Evolutionary conservation across 768 basidiomycete genomes (phyloP), one percentile per base, ranked within the genome.

Genomic region (Kwoniella europaea): DNA sequence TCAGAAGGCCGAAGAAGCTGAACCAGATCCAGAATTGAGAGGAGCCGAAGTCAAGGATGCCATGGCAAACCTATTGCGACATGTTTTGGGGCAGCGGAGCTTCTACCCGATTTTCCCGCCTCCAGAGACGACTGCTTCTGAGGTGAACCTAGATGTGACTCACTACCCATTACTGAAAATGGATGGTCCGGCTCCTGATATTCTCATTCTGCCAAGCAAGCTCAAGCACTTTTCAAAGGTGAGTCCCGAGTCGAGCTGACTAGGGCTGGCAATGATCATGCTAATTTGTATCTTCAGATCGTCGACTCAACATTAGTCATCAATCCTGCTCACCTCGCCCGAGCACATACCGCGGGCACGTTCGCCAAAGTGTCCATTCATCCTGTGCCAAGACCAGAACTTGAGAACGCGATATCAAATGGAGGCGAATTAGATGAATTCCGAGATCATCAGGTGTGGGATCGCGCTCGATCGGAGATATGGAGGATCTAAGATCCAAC

Each of bases 31-130:
- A 10, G 73, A 70, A 15, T 10, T 50, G 12, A 46, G 68, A 43
- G 67, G 76, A 52, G 29, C 69, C 58, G 72, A 71, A 66, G n/a
- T 67, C 27, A 82, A 81, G 56, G 95, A 98, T 78, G 80, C 88
- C 0, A 93, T 98, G 91, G 88, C 89, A 3, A 89, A 89, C 75
- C 83, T 91, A 9, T 91, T 91, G 72, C 87, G 93, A 22, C 91
- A 93, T 78, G 75, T 99, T 10, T 84, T 98, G 43, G 88, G 93
- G 65, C 97, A 99, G 76, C 87, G 93, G 82, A 98, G 94, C 77
- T 97, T 97, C 85, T 99, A 98, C 81, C 97, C 97, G 0, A 84
- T 97, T 52, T 98, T 98, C 83, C 97, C 97, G 10, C 88, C 89
- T 1, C 93, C 97, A 0, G 80, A 86, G 13, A 91, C 91, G 6